Percentiles rank a stretch among this genome's conserved stretches.
phyloP scores from a whole-genome alignment of 2,329 filamentous ascomycete species.

The Thelonectria olida region DNA sequence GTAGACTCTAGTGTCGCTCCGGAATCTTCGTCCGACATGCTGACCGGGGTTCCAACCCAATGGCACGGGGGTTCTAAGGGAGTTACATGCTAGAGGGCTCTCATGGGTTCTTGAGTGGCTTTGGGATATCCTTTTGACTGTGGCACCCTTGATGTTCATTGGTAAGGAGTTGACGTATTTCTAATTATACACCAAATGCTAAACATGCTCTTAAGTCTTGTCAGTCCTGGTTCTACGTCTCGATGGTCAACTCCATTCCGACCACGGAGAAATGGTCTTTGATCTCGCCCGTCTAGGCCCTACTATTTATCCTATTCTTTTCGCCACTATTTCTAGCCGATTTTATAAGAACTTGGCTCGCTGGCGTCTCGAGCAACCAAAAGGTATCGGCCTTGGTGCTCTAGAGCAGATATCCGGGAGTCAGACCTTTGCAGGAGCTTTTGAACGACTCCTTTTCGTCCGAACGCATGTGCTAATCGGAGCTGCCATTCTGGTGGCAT shows the following conservation, averaged over 20 bases:
- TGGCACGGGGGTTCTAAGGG: no score
- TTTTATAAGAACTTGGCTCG: slow-evolving; percentile 20
- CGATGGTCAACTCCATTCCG: neutral
- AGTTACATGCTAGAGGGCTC: no score
- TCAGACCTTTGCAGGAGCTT: slow-evolving; percentile 16
- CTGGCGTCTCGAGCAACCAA: slow-evolving; percentile 12
- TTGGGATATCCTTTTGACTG: neutral
- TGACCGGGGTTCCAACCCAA: no score
- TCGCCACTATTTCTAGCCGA: slow-evolving; percentile 13
- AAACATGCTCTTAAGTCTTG: neutral
- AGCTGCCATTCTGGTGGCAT: neutral
- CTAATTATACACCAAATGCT: no score
- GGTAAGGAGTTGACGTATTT: neutral
- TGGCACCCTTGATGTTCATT: neutral
- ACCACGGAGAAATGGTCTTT: neutral
- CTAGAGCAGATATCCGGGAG: slow-evolving; percentile 27
- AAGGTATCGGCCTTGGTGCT: slow-evolving; percentile 3
- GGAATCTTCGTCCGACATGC: no score
- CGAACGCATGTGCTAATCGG: neutral
- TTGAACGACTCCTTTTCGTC: slow-evolving; percentile 16
- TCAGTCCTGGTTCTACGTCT: neutral
- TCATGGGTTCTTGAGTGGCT: no score
- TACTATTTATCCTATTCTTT: slow-evolving; percentile 21
- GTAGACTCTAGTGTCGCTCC: no score
- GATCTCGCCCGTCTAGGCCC: neutral